These are phyloP conservation scores for Ammopiptanthus mongolicus DNA, from an alignment of 306 rosid genomes.

Conservation along the genomic window DNA sequence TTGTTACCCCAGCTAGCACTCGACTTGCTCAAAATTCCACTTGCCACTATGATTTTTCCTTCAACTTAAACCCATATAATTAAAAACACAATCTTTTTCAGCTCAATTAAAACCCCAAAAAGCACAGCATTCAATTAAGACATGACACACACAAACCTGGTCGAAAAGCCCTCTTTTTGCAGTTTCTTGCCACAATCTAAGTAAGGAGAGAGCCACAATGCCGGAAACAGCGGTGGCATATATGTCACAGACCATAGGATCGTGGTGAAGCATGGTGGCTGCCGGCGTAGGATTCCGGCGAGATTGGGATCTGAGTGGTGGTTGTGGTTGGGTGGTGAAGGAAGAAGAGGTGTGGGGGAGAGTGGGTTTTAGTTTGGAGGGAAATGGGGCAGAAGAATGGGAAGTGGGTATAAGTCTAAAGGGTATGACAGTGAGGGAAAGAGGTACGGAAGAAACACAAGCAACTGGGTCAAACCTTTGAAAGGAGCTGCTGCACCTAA, in stretches of 20 bases:
- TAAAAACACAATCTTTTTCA: neutral
- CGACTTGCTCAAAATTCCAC: neutral
- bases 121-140: neutral
- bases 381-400: neutral
- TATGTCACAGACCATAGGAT: slow-evolving; percentile 57
- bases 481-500: neutral
- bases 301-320: neutral
- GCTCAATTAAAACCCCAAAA: neutral
- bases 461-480: neutral
- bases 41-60: neutral
- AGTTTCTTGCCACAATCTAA: slow-evolving; percentile 62
- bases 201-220: slow-evolving; percentile 46
- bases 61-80: neutral
- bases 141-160: slow-evolving; percentile 40
- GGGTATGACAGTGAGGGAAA: slow-evolving; percentile 4
- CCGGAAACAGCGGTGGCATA: slow-evolving; percentile 52
- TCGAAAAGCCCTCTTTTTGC: slow-evolving; percentile 64
- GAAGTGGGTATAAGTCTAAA: neutral
- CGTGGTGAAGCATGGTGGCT: slow-evolving; percentile 49
- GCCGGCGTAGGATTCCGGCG: slow-evolving; percentile 23
- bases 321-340: neutral
- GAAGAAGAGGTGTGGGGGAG: neutral
- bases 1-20: neutral
- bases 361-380: slow-evolving; percentile 18
- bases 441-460: slow-evolving; percentile 19